phyloP scores from a whole-genome alignment of 2,329 filamentous ascomycete species.

The Coniochaeta sp. region DNA sequence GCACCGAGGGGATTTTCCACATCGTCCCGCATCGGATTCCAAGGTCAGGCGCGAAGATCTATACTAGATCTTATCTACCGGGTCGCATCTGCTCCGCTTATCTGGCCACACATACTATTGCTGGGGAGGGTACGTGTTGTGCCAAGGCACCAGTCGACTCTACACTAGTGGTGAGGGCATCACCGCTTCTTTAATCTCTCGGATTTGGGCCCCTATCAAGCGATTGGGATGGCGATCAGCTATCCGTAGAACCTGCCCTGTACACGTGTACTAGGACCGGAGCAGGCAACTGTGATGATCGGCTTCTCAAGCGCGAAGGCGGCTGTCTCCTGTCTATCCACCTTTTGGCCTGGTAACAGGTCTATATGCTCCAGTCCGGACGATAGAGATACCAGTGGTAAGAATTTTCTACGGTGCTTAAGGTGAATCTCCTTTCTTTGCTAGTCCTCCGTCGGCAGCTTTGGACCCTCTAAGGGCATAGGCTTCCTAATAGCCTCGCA shows the following conservation, averaged over 20 bases:
- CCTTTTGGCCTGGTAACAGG: no score
- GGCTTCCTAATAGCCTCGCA: neutral
- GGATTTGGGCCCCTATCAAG: neutral
- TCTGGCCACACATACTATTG: neutral
- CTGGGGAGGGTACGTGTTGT: no score
- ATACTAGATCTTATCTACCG: neutral
- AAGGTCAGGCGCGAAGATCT: neutral
- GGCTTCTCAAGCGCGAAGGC: neutral
- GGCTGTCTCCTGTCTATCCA: no score
- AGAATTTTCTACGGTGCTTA: neutral
- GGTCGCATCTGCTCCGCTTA: neutral
- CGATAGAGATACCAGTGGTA: neutral
- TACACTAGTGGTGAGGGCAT: no score
- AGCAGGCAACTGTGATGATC: neutral
- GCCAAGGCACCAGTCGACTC: no score
- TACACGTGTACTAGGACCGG: neutral
- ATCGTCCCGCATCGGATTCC: neutral
- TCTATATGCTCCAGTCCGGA: neutral
- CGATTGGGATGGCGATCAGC: neutral
- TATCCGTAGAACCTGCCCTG: neutral
- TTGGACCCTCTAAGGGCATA: neutral
- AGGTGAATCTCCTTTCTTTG: neutral
- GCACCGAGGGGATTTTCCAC: no score
- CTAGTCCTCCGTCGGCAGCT: neutral
- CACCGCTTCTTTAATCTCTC: neutral